phyloP scores from a whole-genome alignment of 345 rosid species.

The Hibiscus mutabilis region DNA sequence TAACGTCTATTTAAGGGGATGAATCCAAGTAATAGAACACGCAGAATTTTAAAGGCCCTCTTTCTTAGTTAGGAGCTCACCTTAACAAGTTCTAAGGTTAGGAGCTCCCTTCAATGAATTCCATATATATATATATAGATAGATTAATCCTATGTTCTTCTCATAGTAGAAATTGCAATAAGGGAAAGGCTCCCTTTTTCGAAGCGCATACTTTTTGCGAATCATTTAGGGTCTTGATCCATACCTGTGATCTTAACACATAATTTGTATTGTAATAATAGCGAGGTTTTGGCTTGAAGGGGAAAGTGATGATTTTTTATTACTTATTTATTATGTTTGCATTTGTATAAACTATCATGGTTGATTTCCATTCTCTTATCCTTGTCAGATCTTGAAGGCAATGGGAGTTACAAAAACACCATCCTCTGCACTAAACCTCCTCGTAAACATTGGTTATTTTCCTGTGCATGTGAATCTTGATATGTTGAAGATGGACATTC shows the following conservation, averaged over 20 bases:
- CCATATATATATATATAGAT: too few species aligned
- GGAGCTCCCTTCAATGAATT: not conserved
- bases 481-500: slow-evolving; percentile 55
- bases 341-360: not conserved
- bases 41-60: too few species aligned
- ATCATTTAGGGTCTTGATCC: too few species aligned
- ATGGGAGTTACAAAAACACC: slow-evolving; percentile 68
- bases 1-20: not conserved
- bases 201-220: too few species aligned
- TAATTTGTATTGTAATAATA: not conserved
- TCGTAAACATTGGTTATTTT: slow-evolving; percentile 77
- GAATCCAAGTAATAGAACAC: not conserved
- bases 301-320: not conserved
- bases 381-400: slow-evolving; percentile 67
- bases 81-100: not conserved
- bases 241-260: too few species aligned
- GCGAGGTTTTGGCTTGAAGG: not conserved
- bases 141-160: not conserved
- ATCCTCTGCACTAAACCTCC: slow-evolving; percentile 75
- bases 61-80: not conserved
- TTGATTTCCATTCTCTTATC: slow-evolving; percentile 1
- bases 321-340: not conserved
- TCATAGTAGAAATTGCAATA: not conserved
- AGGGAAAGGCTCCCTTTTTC: not conserved
- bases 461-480: slow-evolving; percentile 93